These are phyloP conservation scores for Phialophora verrucosa DNA, from an alignment of 2,329 filamentous ascomycete genomes.

Conservation along the genomic window DNA sequence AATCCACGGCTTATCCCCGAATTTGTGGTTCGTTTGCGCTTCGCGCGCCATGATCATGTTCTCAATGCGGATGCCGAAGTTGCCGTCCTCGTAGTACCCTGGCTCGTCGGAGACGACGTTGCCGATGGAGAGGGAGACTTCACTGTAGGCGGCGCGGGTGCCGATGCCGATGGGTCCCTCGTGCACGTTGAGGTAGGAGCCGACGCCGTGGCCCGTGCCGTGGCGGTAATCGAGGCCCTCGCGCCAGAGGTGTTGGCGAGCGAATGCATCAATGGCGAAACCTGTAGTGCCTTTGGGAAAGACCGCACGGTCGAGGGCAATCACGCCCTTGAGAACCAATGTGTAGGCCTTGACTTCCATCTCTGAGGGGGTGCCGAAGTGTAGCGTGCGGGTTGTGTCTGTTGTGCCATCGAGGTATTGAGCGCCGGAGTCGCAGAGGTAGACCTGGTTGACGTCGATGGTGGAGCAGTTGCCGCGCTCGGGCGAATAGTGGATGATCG, in stretches of 20 bases:
- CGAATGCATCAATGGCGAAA: conserved; percentile 85
- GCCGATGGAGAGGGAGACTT: conserved; percentile 85
- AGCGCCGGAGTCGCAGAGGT: conserved; percentile 96
- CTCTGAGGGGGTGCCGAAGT: conserved; percentile 83
- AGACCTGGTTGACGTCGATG: conserved; percentile 84
- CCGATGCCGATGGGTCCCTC: conserved; percentile 97
- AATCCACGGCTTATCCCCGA: conserved; percentile 91
- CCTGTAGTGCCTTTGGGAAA: conserved; percentile 96
- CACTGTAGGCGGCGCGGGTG: conserved; percentile 86
- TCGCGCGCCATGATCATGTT: conserved; percentile 92
- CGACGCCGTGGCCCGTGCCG: conserved; percentile 94
- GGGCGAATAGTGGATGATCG: conserved; percentile 94
- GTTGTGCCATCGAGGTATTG: conserved; percentile 96
- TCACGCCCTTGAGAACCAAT: conserved; percentile 90
- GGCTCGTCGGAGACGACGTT: conserved; percentile 97
- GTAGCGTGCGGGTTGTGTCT: conserved; percentile 89
- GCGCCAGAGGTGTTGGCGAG: conserved; percentile 91
- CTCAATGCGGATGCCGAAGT: conserved; percentile 94
- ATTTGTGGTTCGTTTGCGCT: conserved; percentile 82
- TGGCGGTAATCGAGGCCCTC: conserved; percentile 93
- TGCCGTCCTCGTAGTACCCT: conserved; percentile 94
- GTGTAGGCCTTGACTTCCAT: conserved; percentile 91
- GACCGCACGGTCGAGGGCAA: conserved; percentile 80
- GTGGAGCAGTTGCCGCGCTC: conserved; percentile 79
- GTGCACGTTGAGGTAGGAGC: conserved; percentile 94